Percentiles rank a stretch among this genome's conserved stretches.
These are phyloP conservation scores for Fraxinus xanthoxyloides DNA, from an alignment of 305 asterid genomes.

Conservation along the genomic window DNA sequence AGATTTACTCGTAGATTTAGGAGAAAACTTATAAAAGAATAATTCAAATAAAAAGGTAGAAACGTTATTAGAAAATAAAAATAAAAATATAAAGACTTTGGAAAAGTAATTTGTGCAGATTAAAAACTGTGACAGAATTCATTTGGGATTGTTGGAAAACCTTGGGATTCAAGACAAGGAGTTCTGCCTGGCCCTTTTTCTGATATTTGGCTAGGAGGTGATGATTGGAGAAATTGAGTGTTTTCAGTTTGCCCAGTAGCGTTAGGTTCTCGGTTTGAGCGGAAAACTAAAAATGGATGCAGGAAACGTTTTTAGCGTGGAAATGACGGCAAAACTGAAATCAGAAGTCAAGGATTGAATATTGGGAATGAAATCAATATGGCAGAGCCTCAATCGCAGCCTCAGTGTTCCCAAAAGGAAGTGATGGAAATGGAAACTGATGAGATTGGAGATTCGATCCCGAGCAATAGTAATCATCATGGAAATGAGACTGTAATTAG, in stretches of 20 bases:
- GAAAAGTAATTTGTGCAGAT: neutral
- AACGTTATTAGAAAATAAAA: too few relatives aligned
- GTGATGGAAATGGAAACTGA: slow-evolving; percentile 54
- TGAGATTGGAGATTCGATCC: slow-evolving; percentile 28
- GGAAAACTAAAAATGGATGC: slow-evolving; percentile 31
- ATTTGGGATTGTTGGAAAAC: slow-evolving; percentile 18
- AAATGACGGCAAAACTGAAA: slow-evolving; percentile 30
- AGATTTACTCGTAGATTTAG: too few relatives aligned
- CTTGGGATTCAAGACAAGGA: slow-evolving; percentile 4
- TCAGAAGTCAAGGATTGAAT: slow-evolving; percentile 29
- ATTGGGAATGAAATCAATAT: slow-evolving; percentile 30
- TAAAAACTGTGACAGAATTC: neutral
- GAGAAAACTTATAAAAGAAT: too few relatives aligned
- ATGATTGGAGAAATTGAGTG: slow-evolving; percentile 32
- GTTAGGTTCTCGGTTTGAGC: neutral
- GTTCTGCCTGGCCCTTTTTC: slow-evolving; percentile 19
- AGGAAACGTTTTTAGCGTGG: slow-evolving; percentile 30
- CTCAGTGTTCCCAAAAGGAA: slow-evolving; percentile 59
- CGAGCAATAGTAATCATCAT: slow-evolving; percentile 24
- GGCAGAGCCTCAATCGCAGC: slow-evolving; percentile 25
- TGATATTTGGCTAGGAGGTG: slow-evolving; percentile 31
- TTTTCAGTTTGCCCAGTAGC: slow-evolving; percentile 11
- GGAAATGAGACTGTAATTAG: slow-evolving; percentile 32
- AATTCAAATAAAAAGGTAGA: too few relatives aligned
- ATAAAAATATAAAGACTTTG: too few relatives aligned